Percentiles rank a stretch among this genome's conserved stretches.
Evolutionary conservation across 2,329 filamentous ascomycete species (phyloP).

Genomic region (Pestalotiopsis fici): DNA sequence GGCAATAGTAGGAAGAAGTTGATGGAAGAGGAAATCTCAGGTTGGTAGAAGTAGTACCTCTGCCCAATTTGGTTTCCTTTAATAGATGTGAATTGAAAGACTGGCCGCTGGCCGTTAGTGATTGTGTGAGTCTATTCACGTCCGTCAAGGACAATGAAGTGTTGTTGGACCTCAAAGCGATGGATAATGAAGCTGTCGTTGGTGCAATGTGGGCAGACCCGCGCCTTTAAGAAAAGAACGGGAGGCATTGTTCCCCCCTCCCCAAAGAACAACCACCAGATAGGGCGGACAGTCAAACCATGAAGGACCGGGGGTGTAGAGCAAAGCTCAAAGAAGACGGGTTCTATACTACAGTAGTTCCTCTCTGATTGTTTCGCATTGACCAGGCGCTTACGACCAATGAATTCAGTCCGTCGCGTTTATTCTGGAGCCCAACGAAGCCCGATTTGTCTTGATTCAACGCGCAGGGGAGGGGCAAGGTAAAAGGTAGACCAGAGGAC

Average conservation of each 20-base stretch:
- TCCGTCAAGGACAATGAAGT: constrained; percentile 27
- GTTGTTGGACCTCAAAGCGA: constrained; percentile 12
- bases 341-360: not conserved
- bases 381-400: constrained; percentile 25
- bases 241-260: constrained; percentile 8
- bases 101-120: constrained; percentile 13
- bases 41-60: not conserved
- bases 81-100: constrained; percentile 17
- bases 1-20: constrained; percentile 10
- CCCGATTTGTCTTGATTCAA: constrained; percentile 16
- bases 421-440: constrained; percentile 24
- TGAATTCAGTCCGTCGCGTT: constrained; percentile 21
- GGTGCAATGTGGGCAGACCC: constrained; percentile 17
- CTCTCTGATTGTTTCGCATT: constrained; percentile 23
- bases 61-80: constrained; percentile 10
- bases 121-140: constrained; percentile 18
- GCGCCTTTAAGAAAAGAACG: constrained; percentile 19
- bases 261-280: not conserved
- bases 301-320: constrained; percentile 11
- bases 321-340: not conserved
- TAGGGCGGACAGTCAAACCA: constrained; percentile 15
- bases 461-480: constrained; percentile 10
- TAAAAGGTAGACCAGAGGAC: constrained; percentile 14
- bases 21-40: not conserved
- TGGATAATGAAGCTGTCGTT: constrained; percentile 18